Evolutionary conservation across 23 red algal species (phyloP), one percentile per base, ranked within the genome.

Genomic region (Gracilaria domingensis): DNA sequence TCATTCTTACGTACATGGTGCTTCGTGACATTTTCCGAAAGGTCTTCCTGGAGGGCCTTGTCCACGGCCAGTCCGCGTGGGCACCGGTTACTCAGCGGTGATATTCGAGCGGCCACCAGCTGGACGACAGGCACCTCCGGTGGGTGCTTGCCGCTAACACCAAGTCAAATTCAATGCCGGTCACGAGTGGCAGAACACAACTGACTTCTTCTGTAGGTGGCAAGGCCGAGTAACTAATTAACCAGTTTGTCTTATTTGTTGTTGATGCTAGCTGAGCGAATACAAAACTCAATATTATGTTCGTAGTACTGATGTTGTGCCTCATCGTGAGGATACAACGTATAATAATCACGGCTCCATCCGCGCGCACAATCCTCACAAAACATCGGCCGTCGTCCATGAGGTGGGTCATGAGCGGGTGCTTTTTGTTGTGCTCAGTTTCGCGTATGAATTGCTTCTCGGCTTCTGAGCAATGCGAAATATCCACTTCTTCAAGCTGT

Each of bases 21-120:
- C 86, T 89, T 28, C 72, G 75, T 25, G 35, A 54, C 56, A 32
- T 89, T 16, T 89, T 79, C 32, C 70, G 69, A 79, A 57, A 66
- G 29, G 71, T 89, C 21, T 89, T 89, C 32, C 72, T 89, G 24
- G 72, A 89, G 71, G 86, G n/a, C 75, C 5, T 12, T 81, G 69
- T 75, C 36, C 69, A 36, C 69, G 13, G 33, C 69, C 4, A 75
- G 69, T 45, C 69, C 69, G 69, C 69, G 69, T 18, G 69, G 69
- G 21, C 69, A 75, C 4, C 69, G 69, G 17, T 26, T 75, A 36
- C 39, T 75, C 36, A 25, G 35, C 36, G 69, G 69, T 40, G 69
- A 75, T 26, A 9, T 75, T 17, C 69, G 12, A 8, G 69, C 69
- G 4, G 69, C 69, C 69, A 47, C 69, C 4, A 75, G 20, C 39